Base-by-base conservation (phyloP, 2,329 filamentous ascomycete species). In the Cladosporium sp. region DNA sequence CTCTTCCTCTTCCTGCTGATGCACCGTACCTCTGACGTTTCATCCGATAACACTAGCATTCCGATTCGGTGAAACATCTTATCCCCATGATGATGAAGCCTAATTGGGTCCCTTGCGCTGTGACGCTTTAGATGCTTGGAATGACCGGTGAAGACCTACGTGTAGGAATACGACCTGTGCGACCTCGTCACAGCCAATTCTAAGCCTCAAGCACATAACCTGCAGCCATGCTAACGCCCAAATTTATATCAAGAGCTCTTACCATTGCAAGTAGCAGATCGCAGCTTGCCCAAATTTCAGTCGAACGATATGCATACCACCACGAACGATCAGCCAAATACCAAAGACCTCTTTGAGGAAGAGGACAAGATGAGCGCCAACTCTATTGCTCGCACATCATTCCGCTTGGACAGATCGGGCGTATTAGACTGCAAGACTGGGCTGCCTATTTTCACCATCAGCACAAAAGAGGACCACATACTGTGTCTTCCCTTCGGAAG, bases 401-500 rank as follows among this genome's bases (percentile, higher is more conserved):
- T 73, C 12, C 66, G 64, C 5, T 52, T 73, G 1, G 68, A 66
- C 10, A 67, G 66, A 40, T 63, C 69, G 28, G 68, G 67, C 33
- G 60, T 72, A 5, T 64, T 65, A 31, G 65, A 71, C 50, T 11
- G 59, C 23, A 40, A 66, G 1, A 69, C 68, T 3, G 65, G 66
- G 2, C 35, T 61, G 4, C 66, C 66, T 2, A 40, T 68, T 28
- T 71, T 68, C 64, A 28, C 66, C 37, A 69, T 72, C 18, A 64
- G 64, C 6, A 64, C 66, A 37, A 66, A 67, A 62, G 65, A 71
- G 12, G 65, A 66, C 4, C 67, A 68, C 46, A 46, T 69, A n/a
- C 69, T 70, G 7, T 66, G 68, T 1, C 31, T 63, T 26, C 49
- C 55, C 23, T 46, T 50, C 49, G 68, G 58, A 18, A 71, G 70